These are phyloP conservation scores for Aspergillus bridgeri DNA, from an alignment of 495 filamentous ascomycete genomes.

Conservation along the genomic window DNA sequence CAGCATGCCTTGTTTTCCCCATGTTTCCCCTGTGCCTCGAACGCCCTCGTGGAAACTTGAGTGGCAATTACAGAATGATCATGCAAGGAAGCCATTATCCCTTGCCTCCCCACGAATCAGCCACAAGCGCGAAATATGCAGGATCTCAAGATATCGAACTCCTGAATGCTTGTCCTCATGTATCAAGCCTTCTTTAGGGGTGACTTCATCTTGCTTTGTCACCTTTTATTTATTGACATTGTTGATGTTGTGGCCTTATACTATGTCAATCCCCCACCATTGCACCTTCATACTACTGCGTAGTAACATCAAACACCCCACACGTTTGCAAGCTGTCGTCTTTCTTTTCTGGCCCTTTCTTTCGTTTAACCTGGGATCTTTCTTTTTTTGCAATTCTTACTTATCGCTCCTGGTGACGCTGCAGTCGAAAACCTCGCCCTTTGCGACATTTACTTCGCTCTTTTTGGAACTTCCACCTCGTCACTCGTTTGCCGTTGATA, in stretches of 20 bases:
- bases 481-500: conserved; percentile 13
- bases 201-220: conserved; percentile 11
- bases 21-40: background rate
- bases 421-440: conserved; percentile 12
- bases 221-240: conserved; percentile 9
- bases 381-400: conserved; percentile 13
- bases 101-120: background rate
- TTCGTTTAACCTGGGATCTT: background rate
- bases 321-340: background rate
- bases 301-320: conserved; percentile 2
- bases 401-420: conserved; percentile 17
- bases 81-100: conserved; percentile 20
- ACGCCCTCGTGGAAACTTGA: conserved; percentile 4
- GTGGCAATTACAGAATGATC: background rate
- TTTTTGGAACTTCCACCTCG: conserved; percentile 12
- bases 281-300: conserved; percentile 4
- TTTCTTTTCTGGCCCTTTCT: background rate
- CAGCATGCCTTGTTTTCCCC: background rate
- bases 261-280: conserved; percentile 7
- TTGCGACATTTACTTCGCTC: conserved; percentile 14
- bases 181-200: background rate
- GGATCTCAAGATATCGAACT: background rate
- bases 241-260: conserved; percentile 10
- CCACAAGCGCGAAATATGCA: conserved; percentile 3
- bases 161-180: background rate